Conservation (phyloP, 2,329 filamentous ascomycete genomes). For the Pyrenochaeta sp. region DNA sequence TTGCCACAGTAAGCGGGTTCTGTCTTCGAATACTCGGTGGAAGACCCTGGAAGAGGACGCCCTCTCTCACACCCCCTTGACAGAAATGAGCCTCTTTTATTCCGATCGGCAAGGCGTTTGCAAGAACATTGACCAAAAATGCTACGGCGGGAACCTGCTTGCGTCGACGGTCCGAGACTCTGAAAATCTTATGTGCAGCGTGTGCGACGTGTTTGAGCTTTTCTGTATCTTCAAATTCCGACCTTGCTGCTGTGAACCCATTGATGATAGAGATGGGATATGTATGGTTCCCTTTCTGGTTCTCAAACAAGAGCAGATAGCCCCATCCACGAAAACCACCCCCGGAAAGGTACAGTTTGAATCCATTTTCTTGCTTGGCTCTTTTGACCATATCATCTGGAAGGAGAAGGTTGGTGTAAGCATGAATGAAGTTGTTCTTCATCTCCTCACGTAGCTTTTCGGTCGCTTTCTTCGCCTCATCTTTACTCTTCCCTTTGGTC, state of each 20-base stretch:
- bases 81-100: not conserved
- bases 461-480: not conserved
- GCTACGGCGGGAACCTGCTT: not conserved
- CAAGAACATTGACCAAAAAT: not conserved
- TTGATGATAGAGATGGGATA: not conserved
- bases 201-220: not conserved
- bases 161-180: not conserved
- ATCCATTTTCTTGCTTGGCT: not conserved
- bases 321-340: not conserved
- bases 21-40: not conserved
- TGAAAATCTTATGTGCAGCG: not conserved
- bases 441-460: slow-evolving; percentile 1
- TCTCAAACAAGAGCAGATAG: not conserved
- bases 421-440: not conserved
- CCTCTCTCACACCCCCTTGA: not conserved
- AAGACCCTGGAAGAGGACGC: not conserved
- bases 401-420: not conserved
- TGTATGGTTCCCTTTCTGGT: not conserved
- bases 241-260: not conserved
- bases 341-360: not conserved
- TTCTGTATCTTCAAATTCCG: not conserved
- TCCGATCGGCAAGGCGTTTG: not conserved
- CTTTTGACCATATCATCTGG: not conserved
- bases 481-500: not conserved
- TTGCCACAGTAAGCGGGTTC: not conserved